These are phyloP conservation scores for Astrephomene gubernaculifera DNA, from an alignment of 139 green algal genomes.

Conservation along the genomic window DNA sequence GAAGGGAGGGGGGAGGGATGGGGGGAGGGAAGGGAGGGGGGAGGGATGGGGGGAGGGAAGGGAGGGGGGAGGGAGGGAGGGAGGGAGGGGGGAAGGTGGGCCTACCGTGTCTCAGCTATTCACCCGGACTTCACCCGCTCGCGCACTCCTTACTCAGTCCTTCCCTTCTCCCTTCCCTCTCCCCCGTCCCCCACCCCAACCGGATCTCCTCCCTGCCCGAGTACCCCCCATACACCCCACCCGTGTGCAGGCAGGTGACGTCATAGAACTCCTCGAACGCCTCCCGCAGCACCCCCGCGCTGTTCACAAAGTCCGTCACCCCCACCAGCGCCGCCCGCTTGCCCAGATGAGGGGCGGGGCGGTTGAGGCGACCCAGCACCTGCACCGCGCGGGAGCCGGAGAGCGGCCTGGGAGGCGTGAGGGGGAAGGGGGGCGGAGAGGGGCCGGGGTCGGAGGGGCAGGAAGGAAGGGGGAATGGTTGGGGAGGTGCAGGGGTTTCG, in stretches of 20 bases:
- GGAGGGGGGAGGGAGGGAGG: too few species aligned
- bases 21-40: background rate
- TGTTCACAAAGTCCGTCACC: conserved; percentile 66
- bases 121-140: too few species aligned
- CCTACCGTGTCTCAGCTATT: too few species aligned
- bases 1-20: background rate
- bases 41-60: too few species aligned
- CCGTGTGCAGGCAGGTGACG: conserved; percentile 46
- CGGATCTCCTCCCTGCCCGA: background rate
- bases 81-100: too few species aligned
- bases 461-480: background rate
- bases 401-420: conserved; percentile 9
- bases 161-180: background rate
- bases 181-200: background rate
- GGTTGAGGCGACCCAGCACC: conserved; percentile 50
- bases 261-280: conserved; percentile 56
- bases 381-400: conserved; percentile 52
- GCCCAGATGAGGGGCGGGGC: conserved; percentile 37
- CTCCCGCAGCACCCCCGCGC: conserved; percentile 45
- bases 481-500: background rate
- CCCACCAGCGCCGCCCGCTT: conserved; percentile 32
- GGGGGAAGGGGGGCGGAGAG: too few species aligned
- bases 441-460: too few species aligned
- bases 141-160: too few species aligned
- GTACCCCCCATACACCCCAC: conserved; percentile 12